Base-by-base conservation (phyloP, 2,329 filamentous ascomycete genomes). In the Cladophialophora yegresii region DNA sequence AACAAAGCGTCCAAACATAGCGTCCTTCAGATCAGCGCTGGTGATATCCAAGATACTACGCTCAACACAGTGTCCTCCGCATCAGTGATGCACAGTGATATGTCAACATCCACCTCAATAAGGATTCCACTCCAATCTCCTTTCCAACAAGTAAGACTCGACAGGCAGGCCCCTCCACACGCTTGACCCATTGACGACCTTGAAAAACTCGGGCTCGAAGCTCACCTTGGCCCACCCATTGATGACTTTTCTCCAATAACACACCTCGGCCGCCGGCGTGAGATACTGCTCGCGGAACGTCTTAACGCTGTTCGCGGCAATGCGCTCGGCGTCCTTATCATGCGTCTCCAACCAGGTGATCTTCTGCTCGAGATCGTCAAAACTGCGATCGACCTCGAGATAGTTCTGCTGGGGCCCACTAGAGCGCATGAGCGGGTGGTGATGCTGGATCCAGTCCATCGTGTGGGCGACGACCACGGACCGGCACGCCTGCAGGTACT, bases 231-330 rank as follows among this genome's bases (percentile, higher is more conserved):
- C 70, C 75, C 77, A 79, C 1, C 67, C 71, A 28, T 73, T 69
- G 30, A 83, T 74, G 63, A 84, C 69, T 53, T 79, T 75, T 10
- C 83, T 76, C 83, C 83, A 85, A 67, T 85, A 85, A 66, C 83
- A 85, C 2, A 80, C 78, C 71, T 85, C 81, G 1, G 83, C 82
- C 2, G 82, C 81, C 1, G 82, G 81, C 1, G 82, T 84, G 32
- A 85, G 73, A 69, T 84, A 85, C 2, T 80, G 74, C 68, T 85
- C 82, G 2, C 82, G 77, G 69, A 84, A 84, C 16, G 77, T 79
- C 49, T 71, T 71, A 5, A 80, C 77, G 2, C 76, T 77, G 68
- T 84, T 83, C 30, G 79, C 73, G 13, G 83, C 83, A 59, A 86
- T 83, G 36, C 72, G 72, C 70, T 81, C 75, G n/a, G 82, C 82